Percentiles rank a stretch among this genome's conserved stretches.
Evolutionary conservation across 768 basidiomycete species (phyloP).

Genomic region (Pleurotus tuber-regium): DNA sequence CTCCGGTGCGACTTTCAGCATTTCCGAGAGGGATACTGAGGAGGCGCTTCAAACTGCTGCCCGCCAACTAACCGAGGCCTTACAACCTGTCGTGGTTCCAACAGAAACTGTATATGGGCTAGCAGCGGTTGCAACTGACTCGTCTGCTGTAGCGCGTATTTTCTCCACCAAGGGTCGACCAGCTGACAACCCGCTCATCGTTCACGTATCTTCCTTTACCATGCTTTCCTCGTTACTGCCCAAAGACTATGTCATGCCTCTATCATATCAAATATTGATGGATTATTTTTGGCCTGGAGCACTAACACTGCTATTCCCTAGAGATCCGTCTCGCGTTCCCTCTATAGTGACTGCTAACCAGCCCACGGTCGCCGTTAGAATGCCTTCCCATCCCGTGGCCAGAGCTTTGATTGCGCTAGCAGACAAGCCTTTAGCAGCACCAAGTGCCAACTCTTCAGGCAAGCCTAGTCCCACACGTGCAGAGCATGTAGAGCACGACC

Average conservation of each 20-base stretch:
- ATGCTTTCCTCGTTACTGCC: slow-evolving; percentile 85
- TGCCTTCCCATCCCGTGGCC: slow-evolving; percentile 94
- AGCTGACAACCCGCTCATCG: slow-evolving; percentile 94
- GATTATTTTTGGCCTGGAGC: slow-evolving; percentile 93
- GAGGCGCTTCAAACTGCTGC: slow-evolving; percentile 56
- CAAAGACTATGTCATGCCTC: slow-evolving; percentile 53
- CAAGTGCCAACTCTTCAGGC: slow-evolving; percentile 92
- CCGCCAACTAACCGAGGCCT: slow-evolving; percentile 44
- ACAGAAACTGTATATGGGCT: slow-evolving; percentile 99
- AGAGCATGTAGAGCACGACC: slow-evolving; percentile 78
- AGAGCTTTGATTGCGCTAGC: slow-evolving; percentile 80
- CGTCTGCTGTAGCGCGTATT: slow-evolving; percentile 65
- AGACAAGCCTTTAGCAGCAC: slow-evolving; percentile 83
- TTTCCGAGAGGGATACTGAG: slow-evolving; percentile 50
- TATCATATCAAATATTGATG: slow-evolving; percentile 72
- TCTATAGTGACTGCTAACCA: slow-evolving; percentile 77
- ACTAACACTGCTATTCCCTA: slow-evolving; percentile 88
- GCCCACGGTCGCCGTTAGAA: slow-evolving; percentile 82
- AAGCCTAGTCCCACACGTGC: slow-evolving; percentile 92
- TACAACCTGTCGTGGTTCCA: slow-evolving; percentile 79
- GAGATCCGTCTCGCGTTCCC: slow-evolving; percentile 59
- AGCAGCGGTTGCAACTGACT: slow-evolving; percentile 77
- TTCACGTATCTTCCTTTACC: slow-evolving; percentile 81
- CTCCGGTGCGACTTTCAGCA: slow-evolving; percentile 38
- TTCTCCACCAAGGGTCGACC: slow-evolving; percentile 91